Percentiles rank a stretch among this genome's conserved stretches.
Evolutionary conservation across 345 rosid genomes (phyloP).

Genomic region (Limnanthes douglasii): DNA sequence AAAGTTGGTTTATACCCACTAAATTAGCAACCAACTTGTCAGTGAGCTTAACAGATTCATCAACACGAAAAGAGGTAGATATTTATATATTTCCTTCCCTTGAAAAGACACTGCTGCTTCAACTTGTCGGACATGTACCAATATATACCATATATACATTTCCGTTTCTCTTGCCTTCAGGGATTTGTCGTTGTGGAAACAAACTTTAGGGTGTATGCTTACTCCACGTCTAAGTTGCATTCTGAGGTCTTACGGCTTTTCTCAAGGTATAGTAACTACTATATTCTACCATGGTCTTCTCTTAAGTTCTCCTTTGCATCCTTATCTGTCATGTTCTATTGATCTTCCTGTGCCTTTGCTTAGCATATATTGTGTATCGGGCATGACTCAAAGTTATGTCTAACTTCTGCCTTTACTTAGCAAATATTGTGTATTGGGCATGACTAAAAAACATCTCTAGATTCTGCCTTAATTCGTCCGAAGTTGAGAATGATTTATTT

Average conservation of each 20-base stretch:
- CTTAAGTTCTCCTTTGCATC: no score
- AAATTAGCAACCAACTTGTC: constrained; percentile 84
- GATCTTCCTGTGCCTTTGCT: no score
- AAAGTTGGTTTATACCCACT: constrained; percentile 95
- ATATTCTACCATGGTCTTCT: neutral
- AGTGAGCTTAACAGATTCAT: constrained; percentile 78
- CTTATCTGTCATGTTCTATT: no score
- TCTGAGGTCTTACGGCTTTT: constrained; percentile 85
- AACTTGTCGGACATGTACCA: neutral
- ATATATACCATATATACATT: constrained; percentile 3
- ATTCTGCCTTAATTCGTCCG: no score
- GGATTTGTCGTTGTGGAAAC: constrained; percentile 93
- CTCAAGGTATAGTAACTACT: constrained; percentile 39
- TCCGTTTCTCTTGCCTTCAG: constrained; percentile 17
- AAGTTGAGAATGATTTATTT: no score
- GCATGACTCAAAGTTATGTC: no score
- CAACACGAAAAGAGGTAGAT: constrained; percentile 65
- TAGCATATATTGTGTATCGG: no score
- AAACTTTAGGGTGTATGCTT: constrained; percentile 83
- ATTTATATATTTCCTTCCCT: no score
- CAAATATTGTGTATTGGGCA: no score
- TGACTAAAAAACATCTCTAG: no score
- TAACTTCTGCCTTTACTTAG: no score
- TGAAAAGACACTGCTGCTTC: no score
- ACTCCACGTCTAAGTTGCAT: constrained; percentile 90